Percentiles rank a stretch among this genome's conserved stretches.
Conservation (phyloP, 2,329 filamentous ascomycete species). For the Pseudogymnoascus sp. region DNA sequence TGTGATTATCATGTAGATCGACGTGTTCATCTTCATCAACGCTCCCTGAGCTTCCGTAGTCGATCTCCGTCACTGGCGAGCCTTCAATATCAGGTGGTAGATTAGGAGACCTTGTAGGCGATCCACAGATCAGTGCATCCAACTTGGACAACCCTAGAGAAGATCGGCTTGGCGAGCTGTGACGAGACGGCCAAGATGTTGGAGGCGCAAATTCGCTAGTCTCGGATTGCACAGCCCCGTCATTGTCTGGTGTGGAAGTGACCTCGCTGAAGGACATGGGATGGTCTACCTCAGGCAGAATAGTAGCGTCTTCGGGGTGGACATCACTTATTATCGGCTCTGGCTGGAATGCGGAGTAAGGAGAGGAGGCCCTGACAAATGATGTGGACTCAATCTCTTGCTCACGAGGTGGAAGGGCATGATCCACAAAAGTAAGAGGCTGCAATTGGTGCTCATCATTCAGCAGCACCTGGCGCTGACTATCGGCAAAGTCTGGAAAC, state of each 20-base stretch:
- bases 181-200: background rate
- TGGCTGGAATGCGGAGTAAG: background rate
- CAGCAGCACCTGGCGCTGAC: background rate
- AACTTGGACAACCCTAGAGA: background rate
- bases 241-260: background rate
- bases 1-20: slow-evolving; percentile 22
- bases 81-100: background rate
- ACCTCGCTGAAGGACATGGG: background rate
- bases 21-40: slow-evolving; percentile 11
- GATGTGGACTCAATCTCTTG: background rate
- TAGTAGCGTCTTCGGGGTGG: background rate
- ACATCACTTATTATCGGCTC: background rate
- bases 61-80: slow-evolving; percentile 25
- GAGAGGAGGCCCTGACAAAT: background rate
- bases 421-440: background rate
- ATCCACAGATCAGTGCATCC: background rate
- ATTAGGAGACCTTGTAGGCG: background rate
- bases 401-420: background rate
- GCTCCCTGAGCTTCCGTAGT: slow-evolving; percentile 25
- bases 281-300: background rate
- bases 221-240: background rate
- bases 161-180: background rate
- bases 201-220: background rate
- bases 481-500: slow-evolving; percentile 1
- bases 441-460: background rate